Evolutionary conservation across 495 filamentous ascomycete species (phyloP).

Genomic region (Neurospora hispaniola): DNA sequence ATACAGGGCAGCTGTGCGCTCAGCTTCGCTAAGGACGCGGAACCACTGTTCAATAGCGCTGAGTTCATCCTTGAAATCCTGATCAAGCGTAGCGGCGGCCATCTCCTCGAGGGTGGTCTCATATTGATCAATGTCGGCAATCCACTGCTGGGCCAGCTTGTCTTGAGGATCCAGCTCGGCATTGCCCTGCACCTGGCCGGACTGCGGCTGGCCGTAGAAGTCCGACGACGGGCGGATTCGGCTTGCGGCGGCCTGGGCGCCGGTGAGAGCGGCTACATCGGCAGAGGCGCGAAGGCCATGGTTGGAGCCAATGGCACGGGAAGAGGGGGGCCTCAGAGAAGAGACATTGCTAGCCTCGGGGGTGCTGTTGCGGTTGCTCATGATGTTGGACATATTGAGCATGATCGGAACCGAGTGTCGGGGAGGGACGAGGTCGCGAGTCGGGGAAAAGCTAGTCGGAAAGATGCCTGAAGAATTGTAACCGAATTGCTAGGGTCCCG

Average conservation of each 20-base stretch:
- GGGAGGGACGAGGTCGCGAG: constrained; percentile 4
- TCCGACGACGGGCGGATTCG: constrained; percentile 93
- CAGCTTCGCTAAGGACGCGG: constrained; percentile 89
- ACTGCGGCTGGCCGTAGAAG: constrained; percentile 68
- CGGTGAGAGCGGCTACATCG: constrained; percentile 83
- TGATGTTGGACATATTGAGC: constrained; percentile 56
- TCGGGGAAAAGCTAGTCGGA: constrained; percentile 6
- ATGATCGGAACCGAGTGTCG: constrained; percentile 22
- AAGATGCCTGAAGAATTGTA: constrained; percentile 5
- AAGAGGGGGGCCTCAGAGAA: constrained; percentile 79
- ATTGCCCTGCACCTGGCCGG: constrained; percentile 49
- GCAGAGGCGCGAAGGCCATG: constrained; percentile 91
- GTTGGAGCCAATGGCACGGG: constrained; percentile 64
- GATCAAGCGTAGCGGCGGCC: constrained; percentile 93
- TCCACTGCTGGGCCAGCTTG: constrained; percentile 94
- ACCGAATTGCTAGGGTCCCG: neutral
- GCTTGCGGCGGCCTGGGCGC: constrained; percentile 54
- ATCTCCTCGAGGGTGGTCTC: constrained; percentile 97
- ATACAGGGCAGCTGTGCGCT: constrained; percentile 90
- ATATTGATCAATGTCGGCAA: constrained; percentile 96
- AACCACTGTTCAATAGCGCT: constrained; percentile 99
- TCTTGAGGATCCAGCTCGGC: constrained; percentile 71
- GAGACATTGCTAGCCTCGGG: constrained; percentile 77
- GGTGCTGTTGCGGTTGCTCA: constrained; percentile 94
- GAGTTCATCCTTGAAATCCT: constrained; percentile 98